Conservation (phyloP, 2,329 filamentous ascomycete species). For the Passalora sequoiae region DNA sequence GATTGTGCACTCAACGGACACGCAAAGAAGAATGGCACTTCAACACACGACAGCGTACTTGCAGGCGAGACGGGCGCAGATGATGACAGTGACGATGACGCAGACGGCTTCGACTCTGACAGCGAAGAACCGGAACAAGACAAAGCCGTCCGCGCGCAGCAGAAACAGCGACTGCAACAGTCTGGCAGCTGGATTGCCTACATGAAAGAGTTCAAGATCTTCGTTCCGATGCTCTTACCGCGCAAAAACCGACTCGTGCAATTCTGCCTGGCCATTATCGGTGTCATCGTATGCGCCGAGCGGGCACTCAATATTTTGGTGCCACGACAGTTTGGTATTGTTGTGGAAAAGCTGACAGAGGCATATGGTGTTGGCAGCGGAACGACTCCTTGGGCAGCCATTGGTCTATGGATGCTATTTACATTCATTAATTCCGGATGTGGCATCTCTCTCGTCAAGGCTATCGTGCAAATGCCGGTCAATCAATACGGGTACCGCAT, state of each 20-base stretch:
- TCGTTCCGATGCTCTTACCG: slow-evolving; percentile 77
- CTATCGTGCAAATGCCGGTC: slow-evolving; percentile 51
- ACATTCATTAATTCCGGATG: slow-evolving; percentile 49
- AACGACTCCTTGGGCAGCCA: slow-evolving; percentile 49
- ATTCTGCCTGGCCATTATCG: slow-evolving; percentile 61
- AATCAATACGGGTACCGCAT: slow-evolving; percentile 54
- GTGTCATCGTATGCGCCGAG: slow-evolving; percentile 61
- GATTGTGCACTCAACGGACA: slow-evolving; percentile 14
- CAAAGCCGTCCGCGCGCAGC: slow-evolving; percentile 51
- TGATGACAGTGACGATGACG: slow-evolving; percentile 16
- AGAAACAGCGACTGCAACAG: slow-evolving; percentile 61
- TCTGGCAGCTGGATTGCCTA: slow-evolving; percentile 75
- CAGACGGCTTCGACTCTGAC: slow-evolving; percentile 37
- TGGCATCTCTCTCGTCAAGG: slow-evolving; percentile 48
- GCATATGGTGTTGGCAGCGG: slow-evolving; percentile 42
- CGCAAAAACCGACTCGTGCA: slow-evolving; percentile 62
- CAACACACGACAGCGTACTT: slow-evolving; percentile 10
- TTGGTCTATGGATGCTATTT: slow-evolving; percentile 48
- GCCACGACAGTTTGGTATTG: slow-evolving; percentile 74
- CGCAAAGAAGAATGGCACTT: slow-evolving; percentile 1
- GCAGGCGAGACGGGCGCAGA: slow-evolving; percentile 4
- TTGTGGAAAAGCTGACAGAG: slow-evolving; percentile 63
- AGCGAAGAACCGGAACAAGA: slow-evolving; percentile 52
- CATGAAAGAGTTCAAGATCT: slow-evolving; percentile 65
- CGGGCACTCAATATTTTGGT: slow-evolving; percentile 72